Base-by-base conservation (phyloP, 768 basidiomycete genomes). In the Trametes cingulata region DNA sequence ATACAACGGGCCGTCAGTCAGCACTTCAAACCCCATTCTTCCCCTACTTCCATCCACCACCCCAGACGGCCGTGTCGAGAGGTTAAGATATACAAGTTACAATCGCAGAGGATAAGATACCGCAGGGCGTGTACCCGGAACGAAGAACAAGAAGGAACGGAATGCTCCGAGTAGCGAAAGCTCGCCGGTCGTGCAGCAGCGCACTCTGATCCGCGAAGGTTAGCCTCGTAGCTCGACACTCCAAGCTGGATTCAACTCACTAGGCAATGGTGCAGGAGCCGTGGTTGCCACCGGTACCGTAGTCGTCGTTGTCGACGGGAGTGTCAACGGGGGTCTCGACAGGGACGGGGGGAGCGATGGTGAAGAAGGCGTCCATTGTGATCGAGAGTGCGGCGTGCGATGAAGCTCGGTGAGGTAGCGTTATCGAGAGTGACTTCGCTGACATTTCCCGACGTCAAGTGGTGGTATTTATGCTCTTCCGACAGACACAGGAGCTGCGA, bases 351-450 rank as follows among this genome's bases (percentile, higher is more conserved):
- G 56, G 29, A 19, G 57, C 56, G 49, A 65, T 59, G 50, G 50
- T 56, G 54, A 62, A 65, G 57, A 59, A 60, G 19, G 64, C 54
- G 60, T 62, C 64, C 64, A 62, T 60, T 27, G 22, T 27, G 47
- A 4, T 19, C 22, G 37, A 17, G 33, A 8, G 35, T 25, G 47
- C 4, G 41, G 43, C 20, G 7, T 8, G 19, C 41, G 29, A 33
- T 52, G 58, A 52, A 24, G 58, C 46, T 37, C 22, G 24, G 42
- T 45, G 48, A 29, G 37, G 47, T 15, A 25, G 41, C 39, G 2
- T 22, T n/a, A 20, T 29, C 24, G 42, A 22, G 27, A n/a, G 25
- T 27, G 53, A 50, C 46, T 57, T 41, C 46, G 27, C 29, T 47
- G 46, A 14, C 15, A 10, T 17, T 10, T n/a, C 36, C 14, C 20